Evolutionary conservation across 352 stramenopile species (phyloP).

Genomic region (Pythium monospermum): DNA sequence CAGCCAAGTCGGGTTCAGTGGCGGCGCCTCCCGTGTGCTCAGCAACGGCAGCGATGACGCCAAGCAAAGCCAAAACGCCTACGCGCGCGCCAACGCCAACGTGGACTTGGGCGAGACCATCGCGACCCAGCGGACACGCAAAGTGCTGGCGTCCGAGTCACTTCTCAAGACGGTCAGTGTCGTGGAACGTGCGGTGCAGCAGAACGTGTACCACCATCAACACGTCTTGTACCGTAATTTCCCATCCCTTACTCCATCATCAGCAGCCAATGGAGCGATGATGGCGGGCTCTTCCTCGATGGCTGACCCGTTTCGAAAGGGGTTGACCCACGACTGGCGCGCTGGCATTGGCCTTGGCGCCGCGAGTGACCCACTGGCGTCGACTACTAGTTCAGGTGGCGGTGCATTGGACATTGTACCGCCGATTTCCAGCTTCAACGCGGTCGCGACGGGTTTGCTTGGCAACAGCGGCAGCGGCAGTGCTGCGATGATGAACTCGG

Average conservation of each 20-base stretch:
- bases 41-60: conserved; percentile 40
- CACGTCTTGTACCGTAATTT: conserved; percentile 85
- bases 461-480: conserved; percentile 13
- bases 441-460: neutral
- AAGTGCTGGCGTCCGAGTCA: conserved; percentile 53
- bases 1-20: conserved; percentile 34
- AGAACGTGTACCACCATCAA: conserved; percentile 84
- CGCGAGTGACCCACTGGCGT: neutral
- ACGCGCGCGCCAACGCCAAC: conserved; percentile 65
- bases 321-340: conserved; percentile 15
- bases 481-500: conserved; percentile 10
- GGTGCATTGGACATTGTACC: conserved; percentile 6
- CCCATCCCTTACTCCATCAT: conserved; percentile 25
- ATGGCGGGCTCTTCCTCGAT: too few relatives aligned
- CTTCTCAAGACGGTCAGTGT: conserved; percentile 59
- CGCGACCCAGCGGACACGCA: conserved; percentile 49
- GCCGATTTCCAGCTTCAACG: conserved; percentile 13
- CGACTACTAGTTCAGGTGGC: neutral
- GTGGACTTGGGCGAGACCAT: conserved; percentile 74
- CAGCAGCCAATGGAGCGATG: neutral
- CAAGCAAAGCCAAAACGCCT: conserved; percentile 41
- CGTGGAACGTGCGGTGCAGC: conserved; percentile 83
- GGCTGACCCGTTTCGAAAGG: neutral
- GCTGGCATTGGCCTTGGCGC: conserved; percentile 5
- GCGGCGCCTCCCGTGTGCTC: conserved; percentile 34